Conservation (phyloP, 2,329 filamentous ascomycete genomes). For the Talaromyces albobiverticillius region DNA sequence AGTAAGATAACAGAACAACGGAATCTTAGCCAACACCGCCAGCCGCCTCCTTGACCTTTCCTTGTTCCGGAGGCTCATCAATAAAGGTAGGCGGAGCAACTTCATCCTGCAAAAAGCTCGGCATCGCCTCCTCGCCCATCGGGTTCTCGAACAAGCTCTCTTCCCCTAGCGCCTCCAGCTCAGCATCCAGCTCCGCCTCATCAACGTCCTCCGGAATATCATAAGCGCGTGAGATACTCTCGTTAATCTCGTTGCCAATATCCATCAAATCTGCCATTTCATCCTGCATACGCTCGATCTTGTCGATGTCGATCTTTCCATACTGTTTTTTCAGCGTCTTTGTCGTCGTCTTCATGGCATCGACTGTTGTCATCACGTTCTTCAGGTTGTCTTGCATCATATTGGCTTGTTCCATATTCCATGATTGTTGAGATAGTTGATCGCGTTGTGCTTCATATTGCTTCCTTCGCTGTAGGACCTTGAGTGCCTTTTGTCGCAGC, state of each 20-base stretch:
- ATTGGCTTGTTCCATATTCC: slow-evolving; percentile 98
- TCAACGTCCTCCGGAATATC: slow-evolving; percentile 96
- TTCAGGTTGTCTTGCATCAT: slow-evolving; percentile 99
- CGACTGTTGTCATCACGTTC: slow-evolving; percentile 97
- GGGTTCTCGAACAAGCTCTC: slow-evolving; percentile 83
- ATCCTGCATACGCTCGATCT: slow-evolving; percentile 96
- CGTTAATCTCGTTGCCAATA: slow-evolving; percentile 96
- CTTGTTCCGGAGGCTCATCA: slow-evolving; percentile 76
- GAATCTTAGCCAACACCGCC: slow-evolving; percentile 31
- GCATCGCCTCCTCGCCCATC: slow-evolving; percentile 58
- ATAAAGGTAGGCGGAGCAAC: slow-evolving; percentile 80
- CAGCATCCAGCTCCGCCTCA: slow-evolving; percentile 92
- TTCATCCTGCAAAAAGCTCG: slow-evolving; percentile 87
- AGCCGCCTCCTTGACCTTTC: slow-evolving; percentile 79
- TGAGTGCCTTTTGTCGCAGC: slow-evolving; percentile 90
- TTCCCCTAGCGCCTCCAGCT: slow-evolving; percentile 89
- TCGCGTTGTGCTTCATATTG: slow-evolving; percentile 93
- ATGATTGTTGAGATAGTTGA: slow-evolving; percentile 88
- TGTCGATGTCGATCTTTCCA: slow-evolving; percentile 94
- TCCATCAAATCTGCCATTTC: slow-evolving; percentile 99
- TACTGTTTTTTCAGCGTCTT: slow-evolving; percentile 92
- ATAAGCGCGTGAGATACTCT: slow-evolving; percentile 85
- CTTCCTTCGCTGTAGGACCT: slow-evolving; percentile 88
- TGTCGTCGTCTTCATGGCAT: slow-evolving; percentile 95
- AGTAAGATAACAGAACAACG: not conserved